Base-by-base conservation (phyloP, 805 yeast species). In the Cyberlindnera suaveolens region DNA sequence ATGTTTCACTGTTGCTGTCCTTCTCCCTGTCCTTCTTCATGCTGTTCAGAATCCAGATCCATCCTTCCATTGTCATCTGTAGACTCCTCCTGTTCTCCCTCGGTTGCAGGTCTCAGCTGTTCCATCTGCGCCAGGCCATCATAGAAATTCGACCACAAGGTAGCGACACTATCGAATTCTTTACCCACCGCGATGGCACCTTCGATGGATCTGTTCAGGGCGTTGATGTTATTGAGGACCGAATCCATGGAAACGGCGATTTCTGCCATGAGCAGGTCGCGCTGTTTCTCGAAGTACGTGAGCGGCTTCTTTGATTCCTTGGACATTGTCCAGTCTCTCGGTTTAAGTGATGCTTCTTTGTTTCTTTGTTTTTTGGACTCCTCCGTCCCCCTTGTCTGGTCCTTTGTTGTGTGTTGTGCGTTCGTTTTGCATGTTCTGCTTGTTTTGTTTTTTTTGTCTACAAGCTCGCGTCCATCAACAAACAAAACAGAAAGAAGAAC, bases 131-230 rank as follows among this genome's bases (percentile, higher is more conserved):
- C 65, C 17, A 69, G 39, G 0, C 79, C 79, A 54, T 77, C 76
- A 52, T 84, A 82, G 54, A 84, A 83, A 31, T 72, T 72, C 30
- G 72, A 66, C 95, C 95, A 85, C 31, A 84, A 65, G n/a, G 71
- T 64, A 3, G 89, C 75, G 14, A 83, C 85, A 40, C 76, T 74
- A 44, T 83, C 85, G 53, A 84, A 85, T 46, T 82, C 90, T 54
- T 79, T 78, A 1, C 93, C 90, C 3, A 85, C 86, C 18, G 83
- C 82, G 14, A 82, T 72, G 3, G 80, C 75, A 35, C 77, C 79
- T 50, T 81, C 83, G 40, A 85, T 63, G 0, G 89, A 75, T 36
- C 87, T 69, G 56, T 84, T 84, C 46, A 85, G 64, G 17, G 79
- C 72, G 51, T 81, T 82, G 44, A 85, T 61, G 51, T 80, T 80